A percentile compares a stretch with the other conserved stretches of the same genome.
Evolutionary conservation across 768 basidiomycete species (phyloP).

Genomic region (Chiua virens): DNA sequence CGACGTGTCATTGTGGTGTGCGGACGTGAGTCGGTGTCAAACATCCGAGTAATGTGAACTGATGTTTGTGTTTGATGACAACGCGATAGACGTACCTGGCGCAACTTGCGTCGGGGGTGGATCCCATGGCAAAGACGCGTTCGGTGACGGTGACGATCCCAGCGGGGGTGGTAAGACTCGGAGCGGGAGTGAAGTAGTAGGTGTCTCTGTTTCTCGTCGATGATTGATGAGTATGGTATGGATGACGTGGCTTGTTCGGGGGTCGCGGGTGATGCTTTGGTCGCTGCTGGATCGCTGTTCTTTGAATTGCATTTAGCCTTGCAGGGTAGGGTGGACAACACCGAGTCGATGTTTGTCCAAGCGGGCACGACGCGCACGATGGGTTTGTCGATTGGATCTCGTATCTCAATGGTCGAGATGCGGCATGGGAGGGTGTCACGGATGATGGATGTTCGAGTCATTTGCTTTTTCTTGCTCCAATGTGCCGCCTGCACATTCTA

Average conservation of each 20-base stretch:
- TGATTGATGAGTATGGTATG: no score
- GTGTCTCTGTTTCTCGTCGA: slow-evolving; percentile 8
- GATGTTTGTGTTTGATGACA: no score
- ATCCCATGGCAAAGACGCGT: slow-evolving; percentile 29
- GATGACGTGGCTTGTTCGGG: no score
- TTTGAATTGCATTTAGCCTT: not conserved
- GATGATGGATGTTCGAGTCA: no score
- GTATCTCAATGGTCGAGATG: no score
- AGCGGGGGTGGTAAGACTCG: slow-evolving; percentile 18
- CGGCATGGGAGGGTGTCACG: no score
- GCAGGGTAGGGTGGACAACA: no score
- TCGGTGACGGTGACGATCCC: slow-evolving; percentile 36
- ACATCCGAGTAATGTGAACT: no score
- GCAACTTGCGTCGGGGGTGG: slow-evolving; percentile 45
- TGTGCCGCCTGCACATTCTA: no score
- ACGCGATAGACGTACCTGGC: slow-evolving; percentile 38
- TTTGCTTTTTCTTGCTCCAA: no score
- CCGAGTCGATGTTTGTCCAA: not conserved
- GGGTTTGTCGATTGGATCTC: no score
- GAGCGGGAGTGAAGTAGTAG: slow-evolving; percentile 33
- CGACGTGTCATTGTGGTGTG: slow-evolving; percentile 46
- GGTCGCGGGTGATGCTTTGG: not conserved
- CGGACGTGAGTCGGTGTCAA: slow-evolving; percentile 34
- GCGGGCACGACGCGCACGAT: no score
- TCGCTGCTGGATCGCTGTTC: not conserved